phyloP scores from a whole-genome alignment of 495 filamentous ascomycete species.

The Penicillium silybi region DNA sequence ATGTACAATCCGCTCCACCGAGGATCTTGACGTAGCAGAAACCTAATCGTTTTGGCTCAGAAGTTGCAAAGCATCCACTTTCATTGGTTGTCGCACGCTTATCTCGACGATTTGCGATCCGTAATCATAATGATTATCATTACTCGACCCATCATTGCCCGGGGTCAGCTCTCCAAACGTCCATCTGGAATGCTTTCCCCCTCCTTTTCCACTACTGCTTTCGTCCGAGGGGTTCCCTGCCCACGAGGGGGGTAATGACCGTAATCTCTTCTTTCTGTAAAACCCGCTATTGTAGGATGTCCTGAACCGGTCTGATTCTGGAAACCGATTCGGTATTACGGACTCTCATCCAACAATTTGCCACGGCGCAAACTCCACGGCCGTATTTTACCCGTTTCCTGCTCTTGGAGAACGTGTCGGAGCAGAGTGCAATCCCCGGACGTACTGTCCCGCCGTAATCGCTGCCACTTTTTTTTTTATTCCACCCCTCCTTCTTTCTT shows the following conservation, averaged over 20 bases:
- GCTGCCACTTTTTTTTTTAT: slow-evolving; percentile 23
- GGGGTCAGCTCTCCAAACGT: background rate
- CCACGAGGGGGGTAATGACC: background rate
- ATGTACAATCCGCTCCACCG: slow-evolving; percentile 3
- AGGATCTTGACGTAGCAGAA: slow-evolving; percentile 40
- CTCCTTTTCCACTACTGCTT: slow-evolving; percentile 1
- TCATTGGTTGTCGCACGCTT: slow-evolving; percentile 37
- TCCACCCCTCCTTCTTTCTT: slow-evolving; percentile 23
- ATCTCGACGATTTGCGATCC: slow-evolving; percentile 30
- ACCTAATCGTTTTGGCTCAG: slow-evolving; percentile 36
- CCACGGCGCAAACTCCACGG: slow-evolving; percentile 10
- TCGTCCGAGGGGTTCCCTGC: background rate
- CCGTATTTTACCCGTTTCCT: slow-evolving; percentile 23
- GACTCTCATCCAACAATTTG: background rate
- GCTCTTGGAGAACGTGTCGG: slow-evolving; percentile 15
- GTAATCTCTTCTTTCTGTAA: background rate
- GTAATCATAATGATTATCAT: slow-evolving; percentile 33
- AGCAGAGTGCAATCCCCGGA: slow-evolving; percentile 26
- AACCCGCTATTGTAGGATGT: background rate
- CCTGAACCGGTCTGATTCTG: background rate
- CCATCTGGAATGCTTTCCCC: slow-evolving; percentile 13
- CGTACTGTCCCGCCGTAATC: slow-evolving; percentile 29
- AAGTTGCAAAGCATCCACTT: slow-evolving; percentile 27
- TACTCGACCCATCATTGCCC: slow-evolving; percentile 9
- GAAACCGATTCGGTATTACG: background rate